Conservation (phyloP, 352 stramenopile species). For the Globisporangium apiculatum region DNA sequence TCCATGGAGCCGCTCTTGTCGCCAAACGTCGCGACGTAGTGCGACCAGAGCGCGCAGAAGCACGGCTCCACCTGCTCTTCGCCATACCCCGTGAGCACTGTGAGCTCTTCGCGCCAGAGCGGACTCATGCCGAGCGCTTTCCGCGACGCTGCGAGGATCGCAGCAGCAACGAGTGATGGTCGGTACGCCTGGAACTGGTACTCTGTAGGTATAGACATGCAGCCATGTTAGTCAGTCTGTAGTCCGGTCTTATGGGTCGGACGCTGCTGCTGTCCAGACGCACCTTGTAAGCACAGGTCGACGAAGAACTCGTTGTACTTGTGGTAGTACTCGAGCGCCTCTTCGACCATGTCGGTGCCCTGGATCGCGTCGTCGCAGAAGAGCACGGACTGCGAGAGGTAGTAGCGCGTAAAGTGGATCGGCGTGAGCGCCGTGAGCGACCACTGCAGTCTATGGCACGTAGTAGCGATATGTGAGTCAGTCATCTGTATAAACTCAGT, state of each 20-base stretch:
- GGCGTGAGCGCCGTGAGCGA: constrained; percentile 57
- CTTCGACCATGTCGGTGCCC: constrained; percentile 59
- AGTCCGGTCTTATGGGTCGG: no score
- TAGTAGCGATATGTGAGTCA: constrained; percentile 8
- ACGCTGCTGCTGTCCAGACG: neutral
- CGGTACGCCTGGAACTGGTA: constrained; percentile 80
- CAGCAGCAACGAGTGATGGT: constrained; percentile 69
- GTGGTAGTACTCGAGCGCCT: constrained; percentile 70
- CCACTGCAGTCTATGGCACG: constrained; percentile 53
- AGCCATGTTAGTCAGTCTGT: no score
- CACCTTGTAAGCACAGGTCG: constrained; percentile 68
- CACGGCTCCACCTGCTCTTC: constrained; percentile 74
- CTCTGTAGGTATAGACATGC: constrained; percentile 19
- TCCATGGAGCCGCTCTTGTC: constrained; percentile 56
- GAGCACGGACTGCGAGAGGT: constrained; percentile 67
- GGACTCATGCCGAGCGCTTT: constrained; percentile 75
- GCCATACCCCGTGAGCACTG: constrained; percentile 73
- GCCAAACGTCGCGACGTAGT: constrained; percentile 72
- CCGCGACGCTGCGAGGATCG: constrained; percentile 65
- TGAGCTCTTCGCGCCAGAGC: constrained; percentile 78
- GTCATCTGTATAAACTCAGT: neutral
- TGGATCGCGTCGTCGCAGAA: constrained; percentile 78
- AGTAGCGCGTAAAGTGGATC: constrained; percentile 80
- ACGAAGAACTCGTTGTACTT: constrained; percentile 86
- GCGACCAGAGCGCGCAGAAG: constrained; percentile 76